phyloP scores from a whole-genome alignment of 352 stramenopile species.

The Phytophthora rubi region DNA sequence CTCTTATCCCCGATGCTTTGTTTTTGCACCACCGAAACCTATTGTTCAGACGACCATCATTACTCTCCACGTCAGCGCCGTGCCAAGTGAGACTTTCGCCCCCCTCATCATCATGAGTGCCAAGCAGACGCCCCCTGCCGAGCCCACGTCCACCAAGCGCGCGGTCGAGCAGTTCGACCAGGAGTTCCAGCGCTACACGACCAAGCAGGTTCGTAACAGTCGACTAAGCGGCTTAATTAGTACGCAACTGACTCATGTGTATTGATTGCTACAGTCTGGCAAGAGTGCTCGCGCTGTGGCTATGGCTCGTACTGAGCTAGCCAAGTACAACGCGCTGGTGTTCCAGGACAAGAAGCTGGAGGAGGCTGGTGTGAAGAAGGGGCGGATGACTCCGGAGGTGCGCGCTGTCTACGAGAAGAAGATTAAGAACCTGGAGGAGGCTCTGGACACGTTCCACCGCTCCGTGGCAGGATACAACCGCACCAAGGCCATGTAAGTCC shows the following conservation, averaged over 20 bases:
- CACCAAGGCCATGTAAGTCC: slow-evolving; percentile 75
- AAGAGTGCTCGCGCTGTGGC: slow-evolving; percentile 78
- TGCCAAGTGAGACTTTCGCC: slow-evolving; percentile 16
- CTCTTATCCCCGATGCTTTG: slow-evolving; percentile 24
- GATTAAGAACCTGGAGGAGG: slow-evolving; percentile 70
- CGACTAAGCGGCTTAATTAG: neutral
- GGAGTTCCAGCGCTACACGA: slow-evolving; percentile 89
- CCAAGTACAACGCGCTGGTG: slow-evolving; percentile 79
- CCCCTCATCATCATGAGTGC: slow-evolving; percentile 30
- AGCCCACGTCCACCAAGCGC: slow-evolving; percentile 41
- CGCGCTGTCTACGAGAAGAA: slow-evolving; percentile 75
- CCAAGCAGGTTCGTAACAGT: slow-evolving; percentile 60
- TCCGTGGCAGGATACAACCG: slow-evolving; percentile 81
- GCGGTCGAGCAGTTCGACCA: slow-evolving; percentile 83
- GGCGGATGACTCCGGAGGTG: slow-evolving; percentile 58
- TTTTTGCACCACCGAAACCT: slow-evolving; percentile 31
- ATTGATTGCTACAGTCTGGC: slow-evolving; percentile 37
- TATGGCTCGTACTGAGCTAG: slow-evolving; percentile 80
- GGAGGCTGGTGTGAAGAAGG: slow-evolving; percentile 69
- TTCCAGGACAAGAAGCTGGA: slow-evolving; percentile 90
- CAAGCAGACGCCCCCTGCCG: slow-evolving; percentile 19
- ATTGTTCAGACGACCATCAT: slow-evolving; percentile 5
- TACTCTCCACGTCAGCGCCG: slow-evolving; percentile 11
- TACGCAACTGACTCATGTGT: neutral
- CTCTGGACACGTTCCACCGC: slow-evolving; percentile 80